Percentiles rank a stretch among this genome's conserved stretches.
Conservation (phyloP, 2,329 filamentous ascomycete species). For the Amesomyces nigricolor region DNA sequence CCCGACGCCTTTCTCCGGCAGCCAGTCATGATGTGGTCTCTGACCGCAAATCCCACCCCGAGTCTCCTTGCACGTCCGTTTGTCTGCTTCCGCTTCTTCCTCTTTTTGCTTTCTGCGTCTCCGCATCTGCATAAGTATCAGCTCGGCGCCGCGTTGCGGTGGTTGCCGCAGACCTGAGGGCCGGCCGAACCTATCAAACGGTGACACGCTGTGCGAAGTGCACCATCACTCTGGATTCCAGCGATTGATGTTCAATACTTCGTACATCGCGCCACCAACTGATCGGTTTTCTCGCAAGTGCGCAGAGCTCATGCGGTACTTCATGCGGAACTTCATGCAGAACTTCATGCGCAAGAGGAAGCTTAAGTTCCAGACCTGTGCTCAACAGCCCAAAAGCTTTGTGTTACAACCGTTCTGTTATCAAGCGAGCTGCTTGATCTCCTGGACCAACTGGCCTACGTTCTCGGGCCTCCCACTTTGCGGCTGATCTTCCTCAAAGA, state of each 20-base stretch:
- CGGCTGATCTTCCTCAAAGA: too few relatives aligned
- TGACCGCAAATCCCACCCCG: conserved; percentile 9
- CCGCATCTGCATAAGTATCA: not conserved
- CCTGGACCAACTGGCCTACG: too few relatives aligned
- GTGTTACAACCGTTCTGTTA: too few relatives aligned
- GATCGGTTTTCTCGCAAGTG: not conserved
- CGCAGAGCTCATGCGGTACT: too few relatives aligned
- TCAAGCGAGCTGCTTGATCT: too few relatives aligned
- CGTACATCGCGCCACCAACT: not conserved
- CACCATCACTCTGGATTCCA: not conserved
- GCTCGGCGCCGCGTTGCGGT: not conserved
- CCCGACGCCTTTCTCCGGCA: not conserved
- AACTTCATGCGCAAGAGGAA: too few relatives aligned
- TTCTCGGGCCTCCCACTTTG: too few relatives aligned
- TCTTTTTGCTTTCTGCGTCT: not conserved
- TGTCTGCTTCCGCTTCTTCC: not conserved
- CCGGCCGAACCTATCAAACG: conserved; percentile 9
- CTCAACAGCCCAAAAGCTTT: too few relatives aligned
- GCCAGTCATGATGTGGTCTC: conserved; percentile 7
- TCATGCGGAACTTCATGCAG: too few relatives aligned
- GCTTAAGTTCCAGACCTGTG: too few relatives aligned
- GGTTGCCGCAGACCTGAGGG: not conserved
- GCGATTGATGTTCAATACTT: too few relatives aligned
- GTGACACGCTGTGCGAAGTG: conserved; percentile 6
- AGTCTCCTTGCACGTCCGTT: not conserved